Evolutionary conservation across 1,284 basidiomycete genomes (phyloP).

Genomic region (Irpex rosettiformis): DNA sequence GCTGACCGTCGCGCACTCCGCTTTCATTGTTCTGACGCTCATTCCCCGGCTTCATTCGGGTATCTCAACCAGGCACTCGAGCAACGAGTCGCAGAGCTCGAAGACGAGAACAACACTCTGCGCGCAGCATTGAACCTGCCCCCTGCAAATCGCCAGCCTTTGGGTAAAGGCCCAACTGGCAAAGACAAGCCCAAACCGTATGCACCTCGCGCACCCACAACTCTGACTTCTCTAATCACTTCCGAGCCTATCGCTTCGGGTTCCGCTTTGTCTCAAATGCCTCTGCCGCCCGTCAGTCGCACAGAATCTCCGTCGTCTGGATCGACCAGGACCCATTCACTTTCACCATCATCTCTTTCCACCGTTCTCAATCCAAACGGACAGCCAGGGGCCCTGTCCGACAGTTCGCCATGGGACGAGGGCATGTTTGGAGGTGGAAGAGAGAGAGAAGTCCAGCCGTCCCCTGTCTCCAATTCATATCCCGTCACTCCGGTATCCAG

Average conservation of each 20-base stretch:
- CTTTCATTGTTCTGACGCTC: not conserved
- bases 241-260: slow-evolving; percentile 10
- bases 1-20: slow-evolving; percentile 11
- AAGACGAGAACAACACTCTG: slow-evolving; percentile 80
- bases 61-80: slow-evolving; percentile 63
- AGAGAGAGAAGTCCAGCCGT: slow-evolving; percentile 33
- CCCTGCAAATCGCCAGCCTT: slow-evolving; percentile 62
- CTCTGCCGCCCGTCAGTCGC: slow-evolving; percentile 20
- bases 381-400: slow-evolving; percentile 30
- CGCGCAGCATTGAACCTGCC: slow-evolving; percentile 76
- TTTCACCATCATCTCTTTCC: slow-evolving; percentile 35
- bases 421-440: slow-evolving; percentile 45
- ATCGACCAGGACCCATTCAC: slow-evolving; percentile 32
- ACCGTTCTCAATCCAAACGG: slow-evolving; percentile 15
- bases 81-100: slow-evolving; percentile 76
- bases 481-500: slow-evolving; percentile 40
- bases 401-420: slow-evolving; percentile 55
- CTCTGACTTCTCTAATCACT: slow-evolving; percentile 3
- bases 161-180: slow-evolving; percentile 81
- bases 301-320: slow-evolving; percentile 33
- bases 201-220: slow-evolving; percentile 25
- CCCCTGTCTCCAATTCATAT: slow-evolving; percentile 38
- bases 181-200: slow-evolving; percentile 66
- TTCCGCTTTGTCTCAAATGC: slow-evolving; percentile 17
- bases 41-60: slow-evolving; percentile 2